Conservation (phyloP, 2,329 filamentous ascomycete genomes). For the Colletotrichum cuscutae region DNA sequence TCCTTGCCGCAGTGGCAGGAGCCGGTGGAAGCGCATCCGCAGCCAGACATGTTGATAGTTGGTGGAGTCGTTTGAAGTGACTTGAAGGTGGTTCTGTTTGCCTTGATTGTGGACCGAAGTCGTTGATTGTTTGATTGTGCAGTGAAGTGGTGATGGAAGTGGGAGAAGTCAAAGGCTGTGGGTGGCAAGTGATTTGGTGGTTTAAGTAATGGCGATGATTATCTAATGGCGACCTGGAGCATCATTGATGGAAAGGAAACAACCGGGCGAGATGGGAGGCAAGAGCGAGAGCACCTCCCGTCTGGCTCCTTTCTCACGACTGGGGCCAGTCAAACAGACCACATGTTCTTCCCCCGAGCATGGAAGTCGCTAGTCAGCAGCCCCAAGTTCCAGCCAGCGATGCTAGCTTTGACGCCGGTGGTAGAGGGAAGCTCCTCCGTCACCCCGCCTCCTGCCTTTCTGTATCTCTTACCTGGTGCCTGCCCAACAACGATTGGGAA, state of each 20-base stretch:
- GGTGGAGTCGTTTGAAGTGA: background rate
- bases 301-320: background rate
- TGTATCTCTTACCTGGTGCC: background rate
- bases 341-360: constrained; percentile 8
- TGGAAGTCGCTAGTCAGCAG: constrained; percentile 12
- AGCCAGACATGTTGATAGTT: constrained; percentile 52
- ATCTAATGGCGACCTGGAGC: constrained; percentile 13
- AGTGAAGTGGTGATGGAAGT: constrained; percentile 12
- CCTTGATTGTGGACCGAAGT: background rate
- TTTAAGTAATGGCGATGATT: constrained; percentile 27
- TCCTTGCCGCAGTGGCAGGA: constrained; percentile 52
- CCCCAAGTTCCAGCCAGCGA: background rate
- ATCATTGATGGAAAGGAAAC: background rate
- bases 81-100: background rate
- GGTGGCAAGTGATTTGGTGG: background rate
- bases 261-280: background rate
- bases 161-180: background rate
- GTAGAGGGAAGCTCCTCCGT: constrained; percentile 4
- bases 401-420: constrained; percentile 10
- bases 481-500: background rate
- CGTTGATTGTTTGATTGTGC: background rate
- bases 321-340: constrained; percentile 9
- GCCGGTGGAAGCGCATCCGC: constrained; percentile 53
- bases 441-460: background rate
- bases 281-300: background rate